A percentile compares a stretch with the other conserved stretches of the same genome.
Evolutionary conservation across 257 asterid species (phyloP).

Genomic region (Buddleja alternifolia): DNA sequence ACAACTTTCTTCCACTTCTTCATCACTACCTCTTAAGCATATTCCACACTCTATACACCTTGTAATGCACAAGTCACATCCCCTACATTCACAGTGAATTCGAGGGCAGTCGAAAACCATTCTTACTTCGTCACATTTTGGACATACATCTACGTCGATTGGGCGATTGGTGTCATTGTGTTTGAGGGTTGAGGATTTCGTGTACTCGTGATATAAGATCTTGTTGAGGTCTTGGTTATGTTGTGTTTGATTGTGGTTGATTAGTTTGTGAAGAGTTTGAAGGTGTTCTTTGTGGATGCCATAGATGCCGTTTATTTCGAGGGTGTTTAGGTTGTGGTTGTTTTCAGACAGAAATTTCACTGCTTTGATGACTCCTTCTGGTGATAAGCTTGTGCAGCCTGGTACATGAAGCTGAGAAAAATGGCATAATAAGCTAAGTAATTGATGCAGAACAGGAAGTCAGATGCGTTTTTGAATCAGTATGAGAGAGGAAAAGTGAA

Average conservation of each 20-base stretch:
- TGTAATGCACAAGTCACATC: constrained; percentile 56
- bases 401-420: constrained; percentile 65
- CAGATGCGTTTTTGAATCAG: too few species aligned
- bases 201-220: constrained; percentile 44
- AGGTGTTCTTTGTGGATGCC: constrained; percentile 47
- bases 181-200: constrained; percentile 12
- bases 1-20: constrained; percentile 54
- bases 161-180: constrained; percentile 25
- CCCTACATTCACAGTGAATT: constrained; percentile 46
- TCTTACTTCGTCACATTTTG: constrained; percentile 47
- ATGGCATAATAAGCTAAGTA: background rate
- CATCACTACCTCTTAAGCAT: constrained; percentile 46
- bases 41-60: constrained; percentile 80
- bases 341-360: constrained; percentile 45
- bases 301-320: constrained; percentile 59
- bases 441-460: too few species aligned
- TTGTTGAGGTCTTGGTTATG: background rate
- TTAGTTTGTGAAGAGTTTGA: constrained; percentile 37
- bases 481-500: too few species aligned
- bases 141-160: constrained; percentile 71
- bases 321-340: constrained; percentile 39
- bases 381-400: constrained; percentile 68
- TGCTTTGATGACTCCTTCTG: constrained; percentile 61
- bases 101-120: constrained; percentile 70
- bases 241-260: constrained; percentile 32